Base-by-base conservation (phyloP, 176 grass and related monocot species). In the Aegilops tauschii region DNA sequence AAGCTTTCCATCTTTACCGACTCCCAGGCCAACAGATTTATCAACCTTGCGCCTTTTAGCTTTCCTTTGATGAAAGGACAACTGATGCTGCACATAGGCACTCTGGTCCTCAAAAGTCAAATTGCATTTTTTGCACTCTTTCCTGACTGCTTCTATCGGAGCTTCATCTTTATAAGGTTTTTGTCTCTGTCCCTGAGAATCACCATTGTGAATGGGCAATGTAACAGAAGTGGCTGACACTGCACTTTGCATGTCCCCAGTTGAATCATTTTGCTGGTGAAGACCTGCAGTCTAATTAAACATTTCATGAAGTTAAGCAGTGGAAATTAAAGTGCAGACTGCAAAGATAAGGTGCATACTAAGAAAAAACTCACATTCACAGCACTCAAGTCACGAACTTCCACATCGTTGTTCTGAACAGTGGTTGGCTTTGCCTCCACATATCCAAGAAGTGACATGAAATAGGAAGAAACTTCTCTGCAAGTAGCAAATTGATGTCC, bases 401-500 rank as follows among this genome's bases (percentile, higher is more conserved):
- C 76, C 85, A 72, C 64, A 34, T 40, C 58, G 25, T 28, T 86
- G 54, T 40, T 90, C 67, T 87, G 82, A 89, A 89, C 40, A 80
- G 73, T 81, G 56, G 69, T 49, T 74, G 63, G 17, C 54, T 79
- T 86, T 76, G 65, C 62, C 90, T 84, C 70, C 76, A 75, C 83
- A 93, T 89, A 88, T 91, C 94, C 92, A 90, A 99, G 50, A 85
- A 97, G 88, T 76, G 94, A 85, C 84, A 87, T 90, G 69, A 99
- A 84, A 79, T 97, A 97, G 14, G 92, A 87, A 83, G 97, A 91
- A 36, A 99, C 87, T 88, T 99, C 94, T 80, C 92, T 97, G 83
- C 92, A 99, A 69, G 90, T 97, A 44, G 83, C 82, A 72, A 99
- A 99, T 40, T 99, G 97, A 88, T 90, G 91, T 84, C 97, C 94